Evolutionary conservation across 352 stramenopile genomes (phyloP).

Genomic region (Peronospora belbahrii): DNA sequence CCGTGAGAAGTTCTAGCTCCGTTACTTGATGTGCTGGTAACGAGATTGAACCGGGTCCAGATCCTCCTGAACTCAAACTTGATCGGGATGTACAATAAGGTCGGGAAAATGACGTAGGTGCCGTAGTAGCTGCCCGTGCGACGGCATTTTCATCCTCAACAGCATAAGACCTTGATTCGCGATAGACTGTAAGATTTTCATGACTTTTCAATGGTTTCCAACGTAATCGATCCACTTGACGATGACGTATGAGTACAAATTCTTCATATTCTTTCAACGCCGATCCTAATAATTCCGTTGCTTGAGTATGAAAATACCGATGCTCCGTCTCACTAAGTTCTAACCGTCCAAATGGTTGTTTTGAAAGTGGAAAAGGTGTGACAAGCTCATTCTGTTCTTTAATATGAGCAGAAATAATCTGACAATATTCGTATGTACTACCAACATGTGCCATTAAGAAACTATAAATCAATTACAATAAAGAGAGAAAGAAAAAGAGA

Average conservation of each 20-base stretch:
- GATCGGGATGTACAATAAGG: constrained; percentile 9
- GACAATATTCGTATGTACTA: constrained; percentile 8
- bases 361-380: constrained; percentile 20
- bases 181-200: constrained; percentile 27
- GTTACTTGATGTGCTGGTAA: constrained; percentile 18
- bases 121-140: no score
- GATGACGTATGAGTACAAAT: constrained; percentile 23
- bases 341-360: constrained; percentile 24
- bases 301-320: constrained; percentile 26
- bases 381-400: constrained; percentile 13
- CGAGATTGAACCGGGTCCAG: constrained; percentile 10
- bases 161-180: constrained; percentile 23
- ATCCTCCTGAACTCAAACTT: constrained; percentile 16
- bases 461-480: background rate
- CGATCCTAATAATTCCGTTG: constrained; percentile 22
- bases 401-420: constrained; percentile 8
- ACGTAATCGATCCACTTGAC: constrained; percentile 25
- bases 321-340: constrained; percentile 22
- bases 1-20: constrained; percentile 28
- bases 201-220: constrained; percentile 31
- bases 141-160: constrained; percentile 23
- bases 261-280: constrained; percentile 31
- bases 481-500: no score
- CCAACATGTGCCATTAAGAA: constrained; percentile 22
- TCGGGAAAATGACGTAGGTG: background rate